Evolutionary conservation across 129 eudicot genomes (phyloP), one percentile per base, ranked within the genome.

Genomic region (carrot (Daucus carota)): DNA sequence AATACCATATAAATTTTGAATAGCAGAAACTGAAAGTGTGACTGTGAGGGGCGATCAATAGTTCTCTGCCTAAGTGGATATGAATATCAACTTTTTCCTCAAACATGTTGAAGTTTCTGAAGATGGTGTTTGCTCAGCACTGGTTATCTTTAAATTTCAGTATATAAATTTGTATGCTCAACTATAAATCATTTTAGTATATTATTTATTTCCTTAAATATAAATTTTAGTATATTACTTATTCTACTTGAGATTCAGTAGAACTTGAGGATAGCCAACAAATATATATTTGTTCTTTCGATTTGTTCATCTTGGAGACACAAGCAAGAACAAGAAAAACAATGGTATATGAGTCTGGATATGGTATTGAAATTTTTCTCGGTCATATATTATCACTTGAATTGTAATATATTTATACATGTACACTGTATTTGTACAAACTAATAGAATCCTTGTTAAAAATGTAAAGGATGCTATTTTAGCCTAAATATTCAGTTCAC

Each of bases 1-100:
- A 0, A 78, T 26, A 2, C 76, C 66, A 8, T 78, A 57, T 69
- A 78, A 74, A 75, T 81, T 81, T 66, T 81, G 65, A 52, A 24
- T 1, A 3, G 43, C n/a, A 38, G 26, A 66, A 66, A 14, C 43
- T 57, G 14, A 57, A 57, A 57, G 4, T 24, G 63, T 54, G 15
- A 54, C 63, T 3, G 62, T 54, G 2, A 54, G 14, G n/a, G n/a
- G n/a, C n/a, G n/a, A n/a, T n/a, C 62, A n/a, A 47, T 20, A 22
- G 65, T n/a, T n/a, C 0, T 1, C 15, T 0, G 5, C 65, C 26
- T n/a, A 57, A 12, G 5, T 28, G 28, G 31, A 57, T 57, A 28
- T 11, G 12, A 57, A 57, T n/a, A 15, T 57, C 13, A 57, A 57
- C 13, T 8, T n/a, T 54, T 24, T 50, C 26, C 31, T 57, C 16